These are phyloP conservation scores for Ceratocystis harringtonii DNA, from an alignment of 2,329 filamentous ascomycete genomes.

Conservation along the genomic window DNA sequence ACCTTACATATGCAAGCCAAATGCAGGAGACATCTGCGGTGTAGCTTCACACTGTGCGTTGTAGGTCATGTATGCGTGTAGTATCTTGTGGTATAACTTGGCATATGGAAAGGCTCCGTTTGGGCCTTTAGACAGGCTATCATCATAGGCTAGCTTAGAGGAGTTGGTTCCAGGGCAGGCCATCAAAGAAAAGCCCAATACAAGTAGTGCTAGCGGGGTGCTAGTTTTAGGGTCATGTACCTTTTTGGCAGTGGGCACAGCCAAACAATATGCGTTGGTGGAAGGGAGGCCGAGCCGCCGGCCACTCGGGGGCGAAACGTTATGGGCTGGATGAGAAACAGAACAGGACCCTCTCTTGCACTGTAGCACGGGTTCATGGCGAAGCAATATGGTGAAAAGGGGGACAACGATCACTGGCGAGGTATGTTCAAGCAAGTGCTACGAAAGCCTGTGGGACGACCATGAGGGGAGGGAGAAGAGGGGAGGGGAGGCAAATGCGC, in stretches of 20 bases:
- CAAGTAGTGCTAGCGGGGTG: background rate
- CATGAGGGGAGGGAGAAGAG: background rate
- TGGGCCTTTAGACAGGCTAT: background rate
- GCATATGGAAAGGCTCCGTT: background rate
- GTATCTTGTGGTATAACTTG: background rate
- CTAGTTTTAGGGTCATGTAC: background rate
- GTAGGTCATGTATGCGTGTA: background rate
- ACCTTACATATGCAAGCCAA: background rate
- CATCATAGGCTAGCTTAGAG: background rate
- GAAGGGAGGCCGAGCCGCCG: background rate
- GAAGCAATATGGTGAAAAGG: background rate
- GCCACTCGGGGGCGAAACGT: background rate
- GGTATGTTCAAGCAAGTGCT: background rate
- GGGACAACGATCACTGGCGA: background rate
- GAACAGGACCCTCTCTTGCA: background rate
- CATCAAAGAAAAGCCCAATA: background rate
- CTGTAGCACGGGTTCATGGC: background rate
- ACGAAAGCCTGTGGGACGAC: background rate
- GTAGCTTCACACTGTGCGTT: background rate
- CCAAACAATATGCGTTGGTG: background rate
- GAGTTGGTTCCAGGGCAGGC: background rate
- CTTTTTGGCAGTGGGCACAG: background rate
- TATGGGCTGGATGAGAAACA: no score
- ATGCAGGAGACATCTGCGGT: background rate
- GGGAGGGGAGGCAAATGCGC: background rate